Evolutionary conservation across 441 rosid genomes (phyloP), one percentile per base, ranked within the genome.

Genomic region (Erysimum cheiri): DNA sequence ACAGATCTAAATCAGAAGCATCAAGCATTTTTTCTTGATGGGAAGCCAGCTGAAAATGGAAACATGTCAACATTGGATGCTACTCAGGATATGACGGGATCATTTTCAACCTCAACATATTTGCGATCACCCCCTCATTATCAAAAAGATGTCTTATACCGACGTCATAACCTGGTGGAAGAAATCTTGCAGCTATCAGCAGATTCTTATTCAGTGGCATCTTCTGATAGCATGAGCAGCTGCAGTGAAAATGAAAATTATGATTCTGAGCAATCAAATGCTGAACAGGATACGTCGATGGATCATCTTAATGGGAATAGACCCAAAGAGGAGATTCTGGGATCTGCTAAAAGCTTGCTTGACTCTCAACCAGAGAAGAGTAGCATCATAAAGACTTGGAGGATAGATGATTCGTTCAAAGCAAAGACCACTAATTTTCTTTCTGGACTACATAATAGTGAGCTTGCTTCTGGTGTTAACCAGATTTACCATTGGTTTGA

Each of bases 101-200:
- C 88, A 41, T 59, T 55, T 69, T 86, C 85, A 40, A 83, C 81
- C 28, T 81, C 85, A 33, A 74, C 66, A 47, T 72, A 73, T 73
- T 80, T 81, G 70, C 83, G 78, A 71, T 92, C 99, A 43, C 98
- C 98, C 44, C 99, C 99, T 75, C 95, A 88, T 72, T 96, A 88
- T 65, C 85, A 80, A 71, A 87, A 87, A 78, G 96, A 92, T 84
- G 86, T 96, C 77, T 78, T 96, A 81, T 83, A 87, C 59, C 92
- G 92, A 39, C 91, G 96, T 47, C 91, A 91, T 52, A 84, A 89
- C 79, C 85, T 96, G 49, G 98, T 91, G 71, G 97, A 91, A 77
- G 99, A 95, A 85, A 87, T 88, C 72, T 74, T 96, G 82, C 99
- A 89, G 86, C 87, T 92, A 50, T 85, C 99, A 81, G 98, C 88